Conservation (phyloP, 768 basidiomycete species). For the Leccinum boreale region DNA sequence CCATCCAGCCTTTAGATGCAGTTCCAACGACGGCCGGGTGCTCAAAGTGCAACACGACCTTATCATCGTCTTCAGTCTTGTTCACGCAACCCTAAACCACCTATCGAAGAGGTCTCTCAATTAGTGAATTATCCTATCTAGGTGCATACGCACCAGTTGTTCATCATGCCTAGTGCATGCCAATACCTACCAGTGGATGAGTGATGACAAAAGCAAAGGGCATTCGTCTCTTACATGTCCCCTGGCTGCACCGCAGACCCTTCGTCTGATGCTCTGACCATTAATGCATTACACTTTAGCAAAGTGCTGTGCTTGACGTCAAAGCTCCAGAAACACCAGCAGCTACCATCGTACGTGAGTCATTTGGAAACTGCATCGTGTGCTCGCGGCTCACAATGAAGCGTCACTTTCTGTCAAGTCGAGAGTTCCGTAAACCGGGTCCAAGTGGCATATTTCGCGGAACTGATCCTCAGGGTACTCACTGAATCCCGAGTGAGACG, state of each 20-base stretch:
- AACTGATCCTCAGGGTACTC: conserved; percentile 52
- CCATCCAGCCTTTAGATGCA: conserved; percentile 58
- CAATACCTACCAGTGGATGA: conserved; percentile 32
- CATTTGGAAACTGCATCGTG: not conserved
- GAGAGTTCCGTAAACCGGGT: conserved; percentile 45
- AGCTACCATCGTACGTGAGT: conserved; percentile 21
- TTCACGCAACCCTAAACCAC: conserved; percentile 58
- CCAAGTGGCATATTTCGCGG: conserved; percentile 35
- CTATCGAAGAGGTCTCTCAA: conserved; percentile 18
- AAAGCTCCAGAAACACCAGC: conserved; percentile 61
- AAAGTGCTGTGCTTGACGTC: conserved; percentile 36
- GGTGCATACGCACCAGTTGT: conserved; percentile 34
- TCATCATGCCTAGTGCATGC: conserved; percentile 63
- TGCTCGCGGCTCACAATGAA: conserved; percentile 38
- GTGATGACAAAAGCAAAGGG: not conserved
- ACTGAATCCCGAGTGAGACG: conserved; percentile 14
- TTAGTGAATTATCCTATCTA: not conserved
- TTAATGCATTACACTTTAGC: conserved; percentile 34
- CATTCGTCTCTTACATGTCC: conserved; percentile 41
- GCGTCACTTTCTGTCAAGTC: conserved; percentile 48
- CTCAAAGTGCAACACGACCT: conserved; percentile 44
- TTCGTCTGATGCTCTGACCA: conserved; percentile 57
- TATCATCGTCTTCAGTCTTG: conserved; percentile 27
- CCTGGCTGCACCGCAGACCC: conserved; percentile 45
- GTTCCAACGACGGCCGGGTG: conserved; percentile 55